Evolutionary conservation across 306 rosid species (phyloP).

Genomic region (Quercus dentata): DNA sequence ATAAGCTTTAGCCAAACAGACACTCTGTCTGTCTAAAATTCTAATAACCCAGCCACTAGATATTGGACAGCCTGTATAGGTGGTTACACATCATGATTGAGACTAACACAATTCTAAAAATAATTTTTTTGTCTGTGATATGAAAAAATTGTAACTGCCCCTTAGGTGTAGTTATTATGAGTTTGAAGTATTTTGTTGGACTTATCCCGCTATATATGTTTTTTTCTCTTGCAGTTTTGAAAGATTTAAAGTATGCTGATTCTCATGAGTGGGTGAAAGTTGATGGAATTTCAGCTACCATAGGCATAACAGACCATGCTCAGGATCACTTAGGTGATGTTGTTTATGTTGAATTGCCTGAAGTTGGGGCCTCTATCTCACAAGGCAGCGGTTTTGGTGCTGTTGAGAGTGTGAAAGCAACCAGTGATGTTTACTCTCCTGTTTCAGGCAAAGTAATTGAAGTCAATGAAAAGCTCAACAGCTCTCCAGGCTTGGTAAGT

Average conservation of each 20-base stretch:
- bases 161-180: too few species aligned
- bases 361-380: slow-evolving; percentile 55
- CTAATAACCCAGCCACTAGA: too few species aligned
- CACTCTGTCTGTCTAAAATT: too few species aligned
- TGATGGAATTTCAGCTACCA: slow-evolving; percentile 78
- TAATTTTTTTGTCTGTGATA: too few species aligned
- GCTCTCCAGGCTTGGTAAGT: slow-evolving; percentile 89
- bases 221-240: slow-evolving; percentile 50
- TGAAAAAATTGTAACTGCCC: too few species aligned
- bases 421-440: slow-evolving; percentile 89
- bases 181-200: too few species aligned
- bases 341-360: slow-evolving; percentile 91
- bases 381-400: slow-evolving; percentile 85
- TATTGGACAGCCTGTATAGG: too few species aligned
- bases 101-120: too few species aligned
- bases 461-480: slow-evolving; percentile 68
- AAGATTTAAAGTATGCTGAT: slow-evolving; percentile 71
- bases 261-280: slow-evolving; percentile 96
- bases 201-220: too few species aligned
- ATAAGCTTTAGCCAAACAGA: too few species aligned
- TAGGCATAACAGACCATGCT: slow-evolving; percentile 95
- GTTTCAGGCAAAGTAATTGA: slow-evolving; percentile 74
- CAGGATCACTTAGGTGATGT: slow-evolving; percentile 97
- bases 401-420: slow-evolving; percentile 96
- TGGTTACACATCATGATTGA: too few species aligned